Percentiles rank a stretch among this genome's conserved stretches.
Evolutionary conservation across 2,329 filamentous ascomycete genomes (phyloP).

Genomic region (Rosellinia necatrix): DNA sequence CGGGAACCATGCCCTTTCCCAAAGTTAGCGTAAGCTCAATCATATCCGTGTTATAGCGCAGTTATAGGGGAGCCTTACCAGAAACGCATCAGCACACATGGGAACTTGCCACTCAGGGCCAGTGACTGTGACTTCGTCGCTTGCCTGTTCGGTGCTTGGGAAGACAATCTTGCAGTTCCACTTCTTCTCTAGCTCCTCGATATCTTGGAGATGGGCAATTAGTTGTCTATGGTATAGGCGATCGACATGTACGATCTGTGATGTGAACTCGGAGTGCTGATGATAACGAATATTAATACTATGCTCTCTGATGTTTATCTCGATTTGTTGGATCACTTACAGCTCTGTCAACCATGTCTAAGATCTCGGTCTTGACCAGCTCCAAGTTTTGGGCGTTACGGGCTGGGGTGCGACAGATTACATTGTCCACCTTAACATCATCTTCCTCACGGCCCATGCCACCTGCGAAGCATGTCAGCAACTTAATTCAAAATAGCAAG

Average conservation of each 20-base stretch:
- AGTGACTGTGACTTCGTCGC: constrained; percentile 92
- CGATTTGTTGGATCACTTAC: constrained; percentile 52
- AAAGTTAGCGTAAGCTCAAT: constrained; percentile 37
- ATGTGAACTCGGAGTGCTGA: constrained; percentile 93
- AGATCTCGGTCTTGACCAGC: constrained; percentile 96
- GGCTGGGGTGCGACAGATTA: constrained; percentile 96
- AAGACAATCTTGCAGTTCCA: constrained; percentile 99
- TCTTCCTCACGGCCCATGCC: constrained; percentile 94
- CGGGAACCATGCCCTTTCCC: constrained; percentile 86
- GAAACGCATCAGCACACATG: constrained; percentile 91
- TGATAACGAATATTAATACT: constrained; percentile 1
- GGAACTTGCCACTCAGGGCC: constrained; percentile 98
- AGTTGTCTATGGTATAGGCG: constrained; percentile 94
- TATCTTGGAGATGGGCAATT: constrained; percentile 82
- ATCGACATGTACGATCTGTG: constrained; percentile 90
- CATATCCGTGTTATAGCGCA: neutral
- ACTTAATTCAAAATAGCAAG: neutral
- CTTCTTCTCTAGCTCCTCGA: constrained; percentile 96
- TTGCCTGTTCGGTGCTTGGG: constrained; percentile 95
- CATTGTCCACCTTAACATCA: constrained; percentile 97
- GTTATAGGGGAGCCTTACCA: constrained; percentile 57
- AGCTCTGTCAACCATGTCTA: constrained; percentile 98
- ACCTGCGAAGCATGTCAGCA: constrained; percentile 39
- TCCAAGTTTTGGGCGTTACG: constrained; percentile 96
- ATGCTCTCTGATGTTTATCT: no score